phyloP scores from a whole-genome alignment of 2,329 filamentous ascomycete species.

The Salinomyces thailandicus region DNA sequence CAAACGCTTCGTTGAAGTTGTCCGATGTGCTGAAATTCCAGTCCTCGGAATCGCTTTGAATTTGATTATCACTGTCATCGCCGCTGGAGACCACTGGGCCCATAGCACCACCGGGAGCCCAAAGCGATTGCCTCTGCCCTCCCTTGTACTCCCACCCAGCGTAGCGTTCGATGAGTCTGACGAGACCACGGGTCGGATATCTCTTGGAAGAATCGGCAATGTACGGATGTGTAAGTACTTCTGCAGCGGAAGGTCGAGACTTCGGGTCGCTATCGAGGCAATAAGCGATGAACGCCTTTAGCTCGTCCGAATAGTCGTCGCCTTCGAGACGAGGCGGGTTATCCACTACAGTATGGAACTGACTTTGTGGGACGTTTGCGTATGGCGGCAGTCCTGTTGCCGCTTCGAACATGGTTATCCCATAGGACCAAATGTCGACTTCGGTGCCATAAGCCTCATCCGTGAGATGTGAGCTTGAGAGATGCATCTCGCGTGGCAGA shows the following conservation, averaged over 20 bases:
- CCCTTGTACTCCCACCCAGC: conserved; percentile 66
- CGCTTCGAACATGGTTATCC: conserved; percentile 70
- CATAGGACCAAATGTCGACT: conserved; percentile 74
- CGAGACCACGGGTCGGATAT: conserved; percentile 55
- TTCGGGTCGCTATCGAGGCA: conserved; percentile 60
- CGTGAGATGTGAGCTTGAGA: conserved; percentile 3
- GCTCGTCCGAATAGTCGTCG: conserved; percentile 55
- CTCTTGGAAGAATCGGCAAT: conserved; percentile 51
- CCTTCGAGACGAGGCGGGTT: conserved; percentile 60
- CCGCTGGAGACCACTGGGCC: conserved; percentile 37
- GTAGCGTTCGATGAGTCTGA: conserved; percentile 59
- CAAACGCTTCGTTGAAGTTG: conserved; percentile 42
- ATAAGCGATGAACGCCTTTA: conserved; percentile 62
- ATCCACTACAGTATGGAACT: conserved; percentile 24
- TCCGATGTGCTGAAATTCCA: conserved; percentile 58
- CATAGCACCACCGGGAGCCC: conserved; percentile 48
- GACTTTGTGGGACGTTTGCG: conserved; percentile 27
- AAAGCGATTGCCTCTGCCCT: conserved; percentile 56
- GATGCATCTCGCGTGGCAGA: conserved; percentile 66
- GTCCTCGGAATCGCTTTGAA: conserved; percentile 39
- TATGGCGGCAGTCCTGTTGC: conserved; percentile 65
- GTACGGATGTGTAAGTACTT: conserved; percentile 60
- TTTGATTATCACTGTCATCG: conserved; percentile 27
- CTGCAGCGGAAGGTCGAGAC: conserved; percentile 57
- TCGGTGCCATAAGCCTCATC: conserved; percentile 40